Evolutionary conservation across 768 basidiomycete genomes (phyloP), one percentile per base, ranked within the genome.

Genomic region (Russula olivacea): DNA sequence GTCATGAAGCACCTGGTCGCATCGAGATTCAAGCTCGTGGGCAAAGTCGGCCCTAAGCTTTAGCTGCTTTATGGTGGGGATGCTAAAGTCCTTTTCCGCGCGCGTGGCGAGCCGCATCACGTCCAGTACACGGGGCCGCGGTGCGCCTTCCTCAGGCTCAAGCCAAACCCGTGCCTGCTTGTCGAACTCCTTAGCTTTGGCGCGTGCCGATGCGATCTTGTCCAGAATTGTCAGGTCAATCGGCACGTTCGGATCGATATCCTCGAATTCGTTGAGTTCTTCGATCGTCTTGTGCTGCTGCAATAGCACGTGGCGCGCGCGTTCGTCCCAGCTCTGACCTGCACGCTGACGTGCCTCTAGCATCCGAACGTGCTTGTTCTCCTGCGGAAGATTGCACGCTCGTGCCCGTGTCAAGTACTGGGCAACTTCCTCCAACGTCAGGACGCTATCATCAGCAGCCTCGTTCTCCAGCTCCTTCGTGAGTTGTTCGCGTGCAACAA

Each of bases 381-480:
- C 85, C 12, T 77, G 66, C 3, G 84, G 73, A 41, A 98, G 76
- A 54, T 80, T 83, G 74, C 85, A 91, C 11, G 80, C 77, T 25
- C 80, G 81, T 23, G 90, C 92, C 32, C 91, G 87, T 0, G 79
- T 77, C 32, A 94, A 76, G 47, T 89, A 81, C 57, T 83, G 78
- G 21, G 88, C 84, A 51, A 96, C 85, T 68, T 95, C 91, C 32
- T 88, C 86, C 56, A 93, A 77, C 25, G 87, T 86, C 58, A 90
- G 73, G 15, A 81, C 81, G 4, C 73, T 74, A 51, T 93, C 90
- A 53, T 91, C 87, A 25, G 88, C 74, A 1, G 54, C 64, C 65
- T 83, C 87, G 55, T 85, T 84, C 66, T 88, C 84, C 41, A 96
- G 76, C 69, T 94, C 92, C 63, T 76, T 80, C 65, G 90, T 74